Percentiles rank a stretch among this genome's conserved stretches.
These are phyloP conservation scores for Endocalyx cinctus DNA, from an alignment of 2,329 filamentous ascomycete genomes.

Conservation along the genomic window DNA sequence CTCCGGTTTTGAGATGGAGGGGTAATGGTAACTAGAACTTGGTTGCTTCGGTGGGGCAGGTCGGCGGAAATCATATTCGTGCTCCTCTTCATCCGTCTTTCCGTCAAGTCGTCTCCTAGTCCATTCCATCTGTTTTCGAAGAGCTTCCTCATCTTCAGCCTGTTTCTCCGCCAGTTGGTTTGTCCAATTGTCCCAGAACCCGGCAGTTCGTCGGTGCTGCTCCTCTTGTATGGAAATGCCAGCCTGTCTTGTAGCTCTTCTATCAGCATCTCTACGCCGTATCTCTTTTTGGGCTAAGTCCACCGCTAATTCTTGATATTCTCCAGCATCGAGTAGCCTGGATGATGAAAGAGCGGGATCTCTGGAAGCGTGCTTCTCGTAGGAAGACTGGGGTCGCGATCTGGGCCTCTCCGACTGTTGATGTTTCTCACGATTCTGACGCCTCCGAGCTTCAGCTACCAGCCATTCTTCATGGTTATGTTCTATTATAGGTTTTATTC, in stretches of 20 bases:
- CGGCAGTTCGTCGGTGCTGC: constrained; percentile 44
- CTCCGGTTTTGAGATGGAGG: constrained; percentile 48
- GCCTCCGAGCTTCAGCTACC: constrained; percentile 43
- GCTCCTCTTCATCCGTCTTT: constrained; percentile 20
- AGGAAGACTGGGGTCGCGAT: constrained; percentile 25
- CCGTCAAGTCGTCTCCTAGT: constrained; percentile 43
- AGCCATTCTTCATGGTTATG: constrained; percentile 65
- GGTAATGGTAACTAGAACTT: constrained; percentile 46
- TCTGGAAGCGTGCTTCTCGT: constrained; percentile 44
- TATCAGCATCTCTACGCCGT: constrained; percentile 57
- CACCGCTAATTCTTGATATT: constrained; percentile 72
- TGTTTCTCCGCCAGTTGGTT: constrained; percentile 24
- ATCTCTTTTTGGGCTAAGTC: constrained; percentile 71
- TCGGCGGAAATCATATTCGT: constrained; percentile 12
- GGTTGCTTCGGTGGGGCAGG: constrained; percentile 2
- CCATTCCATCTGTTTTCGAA: constrained; percentile 49
- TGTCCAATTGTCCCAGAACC: constrained; percentile 40
- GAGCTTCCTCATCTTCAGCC: constrained; percentile 36
- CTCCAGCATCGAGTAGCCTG: constrained; percentile 62
- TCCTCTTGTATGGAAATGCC: constrained; percentile 55
- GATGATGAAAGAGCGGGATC: constrained; percentile 57
- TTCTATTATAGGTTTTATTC: constrained; percentile 73
- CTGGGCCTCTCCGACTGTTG: constrained; percentile 9
- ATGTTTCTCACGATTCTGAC: constrained; percentile 19
- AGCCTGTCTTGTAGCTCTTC: constrained; percentile 52